Percentiles rank a stretch among this genome's conserved stretches.
These are phyloP conservation scores for Apostasia shenzhenica DNA, from an alignment of 106 monocot species.

Conservation along the genomic window DNA sequence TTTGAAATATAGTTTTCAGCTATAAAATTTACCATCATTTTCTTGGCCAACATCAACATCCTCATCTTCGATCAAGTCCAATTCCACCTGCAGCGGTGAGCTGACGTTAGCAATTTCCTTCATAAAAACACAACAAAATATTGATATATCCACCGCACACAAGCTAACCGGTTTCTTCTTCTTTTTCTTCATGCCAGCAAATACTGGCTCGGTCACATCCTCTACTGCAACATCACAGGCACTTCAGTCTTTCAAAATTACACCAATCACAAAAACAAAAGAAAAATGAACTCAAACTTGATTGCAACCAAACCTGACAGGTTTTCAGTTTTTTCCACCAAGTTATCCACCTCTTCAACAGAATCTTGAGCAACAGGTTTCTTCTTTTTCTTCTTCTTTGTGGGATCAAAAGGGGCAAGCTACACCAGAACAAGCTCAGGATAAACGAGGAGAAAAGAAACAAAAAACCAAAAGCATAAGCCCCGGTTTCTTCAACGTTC, in stretches of 20 bases:
- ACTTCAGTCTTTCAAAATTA: neutral
- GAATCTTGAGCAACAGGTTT: constrained; percentile 46
- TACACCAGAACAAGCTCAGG: constrained; percentile 9
- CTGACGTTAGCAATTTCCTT: neutral
- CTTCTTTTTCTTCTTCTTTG: constrained; percentile 85
- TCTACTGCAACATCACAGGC: constrained; percentile 25
- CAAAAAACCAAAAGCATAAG: neutral
- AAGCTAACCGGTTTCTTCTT: constrained; percentile 84
- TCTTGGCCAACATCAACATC: constrained; percentile 61
- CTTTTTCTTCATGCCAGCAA: constrained; percentile 93
- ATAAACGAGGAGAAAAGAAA: neutral
- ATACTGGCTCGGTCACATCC: constrained; percentile 52
- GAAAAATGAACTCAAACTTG: neutral
- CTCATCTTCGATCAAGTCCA: constrained; percentile 56
- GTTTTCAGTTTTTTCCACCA: constrained; percentile 36
- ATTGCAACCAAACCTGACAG: constrained; percentile 28
- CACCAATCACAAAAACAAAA: neutral
- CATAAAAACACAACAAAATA: neutral
- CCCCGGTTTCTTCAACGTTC: no score
- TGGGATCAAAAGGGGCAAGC: constrained; percentile 54
- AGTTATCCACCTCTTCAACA: constrained; percentile 33
- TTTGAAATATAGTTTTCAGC: neutral
- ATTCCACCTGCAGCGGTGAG: constrained; percentile 47
- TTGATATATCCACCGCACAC: neutral
- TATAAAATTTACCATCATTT: constrained; percentile 29